Conservation (phyloP, 1,284 basidiomycete genomes). For the Boletellus dicymbophilus region DNA sequence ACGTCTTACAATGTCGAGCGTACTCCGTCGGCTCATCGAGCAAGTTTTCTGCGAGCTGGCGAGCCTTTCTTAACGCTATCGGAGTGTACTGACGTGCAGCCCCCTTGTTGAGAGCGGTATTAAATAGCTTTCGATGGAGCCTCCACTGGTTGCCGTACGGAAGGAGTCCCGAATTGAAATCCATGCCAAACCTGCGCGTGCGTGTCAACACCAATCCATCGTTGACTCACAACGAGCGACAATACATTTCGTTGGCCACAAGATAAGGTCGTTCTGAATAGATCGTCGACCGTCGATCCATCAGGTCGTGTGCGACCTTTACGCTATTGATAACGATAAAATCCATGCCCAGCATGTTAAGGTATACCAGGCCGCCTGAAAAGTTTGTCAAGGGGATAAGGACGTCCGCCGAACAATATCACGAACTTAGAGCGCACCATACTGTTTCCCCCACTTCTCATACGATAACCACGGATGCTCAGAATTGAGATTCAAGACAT, state of each 20-base stretch:
- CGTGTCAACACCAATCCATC: no score
- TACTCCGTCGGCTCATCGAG: conserved; percentile 20
- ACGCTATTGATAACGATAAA: conserved; percentile 41
- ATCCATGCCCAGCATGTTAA: conserved; percentile 36
- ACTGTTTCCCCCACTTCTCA: conserved; percentile 28
- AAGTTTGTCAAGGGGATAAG: background rate
- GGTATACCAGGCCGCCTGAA: conserved; percentile 38
- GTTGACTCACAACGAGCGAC: no score
- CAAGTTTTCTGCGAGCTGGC: conserved; percentile 25
- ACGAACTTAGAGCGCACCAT: conserved; percentile 19
- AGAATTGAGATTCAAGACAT: conserved; percentile 16
- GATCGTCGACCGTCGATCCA: conserved; percentile 41
- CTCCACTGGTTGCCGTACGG: conserved; percentile 28
- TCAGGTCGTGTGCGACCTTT: conserved; percentile 39
- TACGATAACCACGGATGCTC: conserved; percentile 32
- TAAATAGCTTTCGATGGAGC: conserved; percentile 27
- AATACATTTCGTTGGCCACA: conserved; percentile 21
- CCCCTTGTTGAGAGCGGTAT: conserved; percentile 18
- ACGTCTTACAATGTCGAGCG: conserved; percentile 21
- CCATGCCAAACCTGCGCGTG: conserved; percentile 30
- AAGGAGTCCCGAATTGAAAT: conserved; percentile 30
- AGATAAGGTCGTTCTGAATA: conserved; percentile 44
- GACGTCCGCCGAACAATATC: background rate
- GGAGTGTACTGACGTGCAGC: conserved; percentile 8
- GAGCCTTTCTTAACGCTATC: conserved; percentile 20